Conservation (phyloP, 768 basidiomycete genomes). For the Exsudoporus frostii region DNA sequence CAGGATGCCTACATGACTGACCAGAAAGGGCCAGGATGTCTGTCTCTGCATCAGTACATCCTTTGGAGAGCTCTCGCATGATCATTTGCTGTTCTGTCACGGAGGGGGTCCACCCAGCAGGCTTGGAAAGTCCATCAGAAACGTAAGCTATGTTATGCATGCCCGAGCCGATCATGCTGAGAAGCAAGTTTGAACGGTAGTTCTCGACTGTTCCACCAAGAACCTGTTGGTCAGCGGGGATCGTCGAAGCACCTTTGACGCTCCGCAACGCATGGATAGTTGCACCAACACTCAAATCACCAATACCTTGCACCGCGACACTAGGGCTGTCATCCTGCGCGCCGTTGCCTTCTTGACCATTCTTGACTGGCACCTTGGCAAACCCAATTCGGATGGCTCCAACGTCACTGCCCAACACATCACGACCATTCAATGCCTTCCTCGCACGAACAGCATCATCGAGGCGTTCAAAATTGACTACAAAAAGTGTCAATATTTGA, state of each 20-base stretch:
- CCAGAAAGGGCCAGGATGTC: conserved; percentile 86
- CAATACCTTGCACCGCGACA: conserved; percentile 75
- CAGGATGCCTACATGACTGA: conserved; percentile 36
- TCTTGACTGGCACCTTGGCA: conserved; percentile 93
- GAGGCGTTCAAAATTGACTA: conserved; percentile 94
- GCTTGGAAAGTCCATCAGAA: conserved; percentile 56
- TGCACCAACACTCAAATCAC: conserved; percentile 81
- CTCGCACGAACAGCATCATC: conserved; percentile 96
- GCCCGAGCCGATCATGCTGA: conserved; percentile 84
- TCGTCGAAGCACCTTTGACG: conserved; percentile 88
- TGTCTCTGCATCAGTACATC: conserved; percentile 72
- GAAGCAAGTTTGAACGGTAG: conserved; percentile 85
- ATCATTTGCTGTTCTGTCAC: conserved; percentile 97
- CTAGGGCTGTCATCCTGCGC: conserved; percentile 61
- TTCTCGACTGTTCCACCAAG: conserved; percentile 91
- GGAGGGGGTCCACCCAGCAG: conserved; percentile 64
- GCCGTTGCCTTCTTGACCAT: conserved; percentile 60
- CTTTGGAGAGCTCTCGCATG: conserved; percentile 84
- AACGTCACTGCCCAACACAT: conserved; percentile 93
- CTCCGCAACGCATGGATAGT: conserved; percentile 84
- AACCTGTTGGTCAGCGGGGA: conserved; percentile 92
- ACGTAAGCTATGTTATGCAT: conserved; percentile 55
- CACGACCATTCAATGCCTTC: conserved; percentile 92
- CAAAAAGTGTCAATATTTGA: conserved; percentile 6
- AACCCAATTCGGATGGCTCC: conserved; percentile 97